phyloP scores from a whole-genome alignment of 2,329 filamentous ascomycete species.

The Blastomyces parvus region DNA sequence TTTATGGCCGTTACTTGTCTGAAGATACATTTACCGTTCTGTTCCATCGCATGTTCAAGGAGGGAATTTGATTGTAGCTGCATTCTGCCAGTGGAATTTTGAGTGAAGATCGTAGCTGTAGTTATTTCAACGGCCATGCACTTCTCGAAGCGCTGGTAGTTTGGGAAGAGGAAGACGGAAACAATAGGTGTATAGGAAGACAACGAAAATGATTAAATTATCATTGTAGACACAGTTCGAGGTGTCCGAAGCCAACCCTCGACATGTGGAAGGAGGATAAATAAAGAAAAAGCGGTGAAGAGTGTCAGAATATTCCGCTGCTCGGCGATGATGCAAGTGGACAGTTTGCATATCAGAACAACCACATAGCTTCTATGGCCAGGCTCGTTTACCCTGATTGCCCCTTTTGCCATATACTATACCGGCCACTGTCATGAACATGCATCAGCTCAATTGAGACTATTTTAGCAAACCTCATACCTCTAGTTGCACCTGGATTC shows the following conservation, averaged over 20 bases:
- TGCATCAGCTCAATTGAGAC: background rate
- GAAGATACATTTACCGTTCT: background rate
- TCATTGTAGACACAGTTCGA: no score
- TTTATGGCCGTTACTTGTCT: background rate
- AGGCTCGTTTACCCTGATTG: background rate
- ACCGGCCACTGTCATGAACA: background rate
- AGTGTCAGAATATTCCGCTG: slow-evolving; percentile 18
- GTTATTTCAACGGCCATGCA: no score
- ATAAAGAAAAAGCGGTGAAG: slow-evolving; percentile 35
- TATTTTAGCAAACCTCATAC: background rate
- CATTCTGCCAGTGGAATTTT: background rate
- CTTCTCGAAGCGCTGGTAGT: no score
- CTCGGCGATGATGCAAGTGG: slow-evolving; percentile 7
- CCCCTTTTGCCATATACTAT: background rate
- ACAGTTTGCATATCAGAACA: slow-evolving; percentile 15
- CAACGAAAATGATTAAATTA: background rate
- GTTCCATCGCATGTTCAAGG: background rate
- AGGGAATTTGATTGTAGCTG: background rate
- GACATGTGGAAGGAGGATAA: no score
- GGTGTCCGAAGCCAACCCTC: no score
- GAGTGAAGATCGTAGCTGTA: no score
- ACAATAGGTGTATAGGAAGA: background rate
- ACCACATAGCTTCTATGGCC: background rate
- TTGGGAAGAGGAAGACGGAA: background rate
- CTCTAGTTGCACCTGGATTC: background rate